phyloP scores from a whole-genome alignment of 306 rosid genomes.

The Senna tora region DNA sequence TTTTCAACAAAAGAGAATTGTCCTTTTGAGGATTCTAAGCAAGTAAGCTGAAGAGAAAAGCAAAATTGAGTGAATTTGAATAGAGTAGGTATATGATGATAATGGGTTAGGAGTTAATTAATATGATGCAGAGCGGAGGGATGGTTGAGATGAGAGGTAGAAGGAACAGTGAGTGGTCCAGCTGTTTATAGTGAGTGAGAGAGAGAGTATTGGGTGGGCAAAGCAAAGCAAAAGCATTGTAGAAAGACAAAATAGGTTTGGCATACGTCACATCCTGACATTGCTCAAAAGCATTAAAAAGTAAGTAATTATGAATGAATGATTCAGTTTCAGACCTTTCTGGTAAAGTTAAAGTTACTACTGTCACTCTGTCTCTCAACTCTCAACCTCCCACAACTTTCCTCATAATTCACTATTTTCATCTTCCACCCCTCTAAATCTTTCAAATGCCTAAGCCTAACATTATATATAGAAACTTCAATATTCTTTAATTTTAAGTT shows the following conservation, averaged over 20 bases:
- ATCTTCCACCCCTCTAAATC: not conserved
- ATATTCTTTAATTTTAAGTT: too few relatives aligned
- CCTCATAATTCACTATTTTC: constrained; percentile 8
- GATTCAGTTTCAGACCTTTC: constrained; percentile 66
- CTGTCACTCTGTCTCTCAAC: constrained; percentile 39
- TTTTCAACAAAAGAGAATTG: not conserved
- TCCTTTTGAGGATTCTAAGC: not conserved
- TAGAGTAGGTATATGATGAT: not conserved
- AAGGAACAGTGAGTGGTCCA: constrained; percentile 48
- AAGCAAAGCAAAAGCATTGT: constrained; percentile 41
- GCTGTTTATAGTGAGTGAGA: constrained; percentile 7
- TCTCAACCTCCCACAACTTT: constrained; percentile 27
- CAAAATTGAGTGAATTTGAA: not conserved
- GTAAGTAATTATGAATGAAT: constrained; percentile 81
- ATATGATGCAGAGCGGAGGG: too few relatives aligned
- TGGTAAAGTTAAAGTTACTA: constrained; percentile 58
- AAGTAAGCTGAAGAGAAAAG: not conserved
- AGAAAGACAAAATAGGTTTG: constrained; percentile 46
- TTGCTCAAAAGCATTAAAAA: constrained; percentile 55
- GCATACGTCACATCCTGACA: constrained; percentile 58
- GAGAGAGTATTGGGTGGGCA: constrained; percentile 36
- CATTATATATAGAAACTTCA: too few relatives aligned
- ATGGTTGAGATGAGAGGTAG: too few relatives aligned
- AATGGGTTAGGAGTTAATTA: too few relatives aligned
- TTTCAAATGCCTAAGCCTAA: too few relatives aligned